A percentile compares a stretch with the other conserved stretches of the same genome.
Evolutionary conservation across 768 basidiomycete genomes (phyloP).

Genomic region (Serendipita vermifera): DNA sequence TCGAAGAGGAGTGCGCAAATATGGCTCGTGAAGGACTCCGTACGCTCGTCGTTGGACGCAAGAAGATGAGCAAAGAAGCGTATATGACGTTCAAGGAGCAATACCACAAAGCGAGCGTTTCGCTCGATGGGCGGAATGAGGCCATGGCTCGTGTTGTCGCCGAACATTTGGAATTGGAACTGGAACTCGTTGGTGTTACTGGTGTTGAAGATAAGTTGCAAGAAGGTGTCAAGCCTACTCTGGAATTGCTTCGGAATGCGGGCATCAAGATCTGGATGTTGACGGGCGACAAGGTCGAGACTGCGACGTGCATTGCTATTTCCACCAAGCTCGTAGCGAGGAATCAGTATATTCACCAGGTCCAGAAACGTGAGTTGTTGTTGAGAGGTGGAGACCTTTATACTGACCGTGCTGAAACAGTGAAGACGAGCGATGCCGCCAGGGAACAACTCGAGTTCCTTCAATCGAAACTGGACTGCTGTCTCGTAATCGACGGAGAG

Average conservation of each 20-base stretch:
- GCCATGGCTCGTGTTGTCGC: slow-evolving; percentile 64
- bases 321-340: slow-evolving; percentile 91
- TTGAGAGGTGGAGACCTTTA: slow-evolving; percentile 8
- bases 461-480: slow-evolving; percentile 89
- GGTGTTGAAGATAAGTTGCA: slow-evolving; percentile 99
- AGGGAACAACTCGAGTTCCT: slow-evolving; percentile 86
- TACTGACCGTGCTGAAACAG: slow-evolving; percentile 30
- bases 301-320: slow-evolving; percentile 94
- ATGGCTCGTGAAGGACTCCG: slow-evolving; percentile 95
- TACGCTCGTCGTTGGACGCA: slow-evolving; percentile 85
- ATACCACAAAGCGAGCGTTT: slow-evolving; percentile 68
- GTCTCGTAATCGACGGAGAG: slow-evolving; percentile 95
- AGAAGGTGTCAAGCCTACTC: slow-evolving; percentile 87
- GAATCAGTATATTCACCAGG: slow-evolving; percentile 95
- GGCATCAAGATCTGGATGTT: slow-evolving; percentile 99
- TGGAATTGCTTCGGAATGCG: slow-evolving; percentile 87
- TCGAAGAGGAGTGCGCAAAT: slow-evolving; percentile 96
- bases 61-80: slow-evolving; percentile 51
- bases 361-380: slow-evolving; percentile 63
- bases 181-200: slow-evolving; percentile 86
- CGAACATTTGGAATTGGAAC: slow-evolving; percentile 69
- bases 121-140: slow-evolving; percentile 66
- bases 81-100: slow-evolving; percentile 60
- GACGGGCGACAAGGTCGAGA: slow-evolving; percentile 98
- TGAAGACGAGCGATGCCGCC: slow-evolving; percentile 70